Evolutionary conservation across 768 basidiomycete species (phyloP).

Genomic region (Rhizopogon rudus): DNA sequence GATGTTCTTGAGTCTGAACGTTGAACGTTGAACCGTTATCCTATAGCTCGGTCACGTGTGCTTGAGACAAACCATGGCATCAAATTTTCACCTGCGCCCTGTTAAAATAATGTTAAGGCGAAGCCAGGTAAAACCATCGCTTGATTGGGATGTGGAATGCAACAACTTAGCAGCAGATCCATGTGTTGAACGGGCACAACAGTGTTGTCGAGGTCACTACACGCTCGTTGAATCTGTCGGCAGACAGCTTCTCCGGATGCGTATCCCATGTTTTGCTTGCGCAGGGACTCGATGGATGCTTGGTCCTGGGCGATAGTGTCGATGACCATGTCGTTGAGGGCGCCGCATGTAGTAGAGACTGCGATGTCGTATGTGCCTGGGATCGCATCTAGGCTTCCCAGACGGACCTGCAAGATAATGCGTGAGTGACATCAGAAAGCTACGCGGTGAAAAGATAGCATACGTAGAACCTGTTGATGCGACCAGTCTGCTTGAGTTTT

Average conservation of each 20-base stretch:
- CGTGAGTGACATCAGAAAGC: not conserved
- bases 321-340: constrained; percentile 86
- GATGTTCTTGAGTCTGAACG: no score
- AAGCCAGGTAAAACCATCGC: no score
- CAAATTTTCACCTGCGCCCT: no score
- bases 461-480: constrained; percentile 92
- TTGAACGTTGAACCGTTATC: no score
- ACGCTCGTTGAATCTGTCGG: no score
- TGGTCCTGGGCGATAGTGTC: constrained; percentile 90
- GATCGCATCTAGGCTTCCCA: constrained; percentile 92
- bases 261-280: constrained; percentile 84
- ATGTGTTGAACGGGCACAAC: no score
- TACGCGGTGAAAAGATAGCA: constrained; percentile 21
- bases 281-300: constrained; percentile 86
- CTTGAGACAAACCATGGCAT: no score
- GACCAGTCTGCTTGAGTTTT: constrained; percentile 70
- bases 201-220: no score
- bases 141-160: no score
- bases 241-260: constrained; percentile 41
- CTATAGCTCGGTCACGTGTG: no score
- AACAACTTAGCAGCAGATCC: no score
- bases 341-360: constrained; percentile 83
- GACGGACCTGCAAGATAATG: constrained; percentile 62
- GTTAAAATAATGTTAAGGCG: no score
- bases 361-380: constrained; percentile 96